Conservation (phyloP, 2,329 filamentous ascomycete genomes). For the Xylaria digitata region DNA sequence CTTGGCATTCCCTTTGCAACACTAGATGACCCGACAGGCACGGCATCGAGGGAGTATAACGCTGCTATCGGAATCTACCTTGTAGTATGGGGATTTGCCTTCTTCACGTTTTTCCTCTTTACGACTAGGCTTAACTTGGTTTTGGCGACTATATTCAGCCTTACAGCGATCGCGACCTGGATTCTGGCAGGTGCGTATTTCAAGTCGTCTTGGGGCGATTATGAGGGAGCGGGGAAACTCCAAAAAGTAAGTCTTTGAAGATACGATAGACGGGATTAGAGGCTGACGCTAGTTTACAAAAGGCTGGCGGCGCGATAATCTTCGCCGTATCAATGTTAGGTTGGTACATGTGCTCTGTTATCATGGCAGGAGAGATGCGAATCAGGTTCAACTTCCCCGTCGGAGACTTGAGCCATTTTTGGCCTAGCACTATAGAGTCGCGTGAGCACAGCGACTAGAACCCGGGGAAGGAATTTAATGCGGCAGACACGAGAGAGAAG, state of each 20-base stretch:
- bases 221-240: slow-evolving; percentile 53
- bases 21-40: slow-evolving; percentile 57
- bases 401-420: slow-evolving; percentile 62
- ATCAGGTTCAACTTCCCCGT: slow-evolving; percentile 61
- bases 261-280: neutral
- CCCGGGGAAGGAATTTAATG: neutral
- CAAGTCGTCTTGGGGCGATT: slow-evolving; percentile 58
- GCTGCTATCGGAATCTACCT: slow-evolving; percentile 62
- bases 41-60: slow-evolving; percentile 59
- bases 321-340: slow-evolving; percentile 61
- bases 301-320: slow-evolving; percentile 54
- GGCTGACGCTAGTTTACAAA: slow-evolving; percentile 28
- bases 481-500: neutral
- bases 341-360: slow-evolving; percentile 65
- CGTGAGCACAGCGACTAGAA: slow-evolving; percentile 39
- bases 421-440: slow-evolving; percentile 53
- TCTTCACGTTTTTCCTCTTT: slow-evolving; percentile 64
- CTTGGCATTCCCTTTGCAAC: slow-evolving; percentile 59
- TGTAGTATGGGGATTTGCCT: slow-evolving; percentile 64
- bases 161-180: slow-evolving; percentile 59
- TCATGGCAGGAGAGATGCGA: slow-evolving; percentile 65
- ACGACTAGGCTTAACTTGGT: slow-evolving; percentile 62
- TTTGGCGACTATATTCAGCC: slow-evolving; percentile 61
- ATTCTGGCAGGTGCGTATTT: slow-evolving; percentile 61
- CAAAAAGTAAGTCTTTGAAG: slow-evolving; percentile 56